Conservation (phyloP, 2,329 filamentous ascomycete genomes). For the Neurospora sp. region DNA sequence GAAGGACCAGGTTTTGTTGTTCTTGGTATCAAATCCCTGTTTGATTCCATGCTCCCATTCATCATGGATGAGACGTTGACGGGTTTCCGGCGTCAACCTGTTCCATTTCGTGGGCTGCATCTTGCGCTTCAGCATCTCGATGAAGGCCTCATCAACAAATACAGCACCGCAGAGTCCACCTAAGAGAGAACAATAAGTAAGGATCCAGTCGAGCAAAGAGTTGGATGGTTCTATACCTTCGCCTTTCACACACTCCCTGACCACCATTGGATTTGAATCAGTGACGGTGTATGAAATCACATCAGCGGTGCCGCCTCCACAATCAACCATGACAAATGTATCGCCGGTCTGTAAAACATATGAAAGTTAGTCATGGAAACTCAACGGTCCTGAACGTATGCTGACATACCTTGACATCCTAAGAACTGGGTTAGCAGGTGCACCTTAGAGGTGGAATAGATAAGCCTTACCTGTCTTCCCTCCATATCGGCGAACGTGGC, state of each 20-base stretch:
- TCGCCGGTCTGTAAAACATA: constrained; percentile 6
- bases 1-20: constrained; percentile 5
- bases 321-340: constrained; percentile 20
- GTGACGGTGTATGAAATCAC: constrained; percentile 29
- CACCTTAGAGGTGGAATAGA: too few species aligned
- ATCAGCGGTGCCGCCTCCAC: constrained; percentile 25
- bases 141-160: constrained; percentile 31
- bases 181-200: too few species aligned
- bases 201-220: too few species aligned
- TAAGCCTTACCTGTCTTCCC: background rate
- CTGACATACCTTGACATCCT: background rate
- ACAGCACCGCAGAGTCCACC: constrained; percentile 29
- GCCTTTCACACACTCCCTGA: constrained; percentile 29
- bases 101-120: constrained; percentile 5
- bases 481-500: constrained; percentile 23
- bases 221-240: constrained; percentile 18
- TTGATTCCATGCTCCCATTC: constrained; percentile 22
- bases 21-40: constrained; percentile 9
- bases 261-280: constrained; percentile 13
- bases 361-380: too few species aligned
- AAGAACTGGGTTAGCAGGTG: too few species aligned
- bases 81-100: background rate
- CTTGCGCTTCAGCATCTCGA: constrained; percentile 18
- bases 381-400: background rate
- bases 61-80: constrained; percentile 6